Percentiles rank a stretch among this genome's conserved stretches.
Evolutionary conservation across 495 filamentous ascomycete species (phyloP).

Genomic region (Sabuloglossum arenarium): DNA sequence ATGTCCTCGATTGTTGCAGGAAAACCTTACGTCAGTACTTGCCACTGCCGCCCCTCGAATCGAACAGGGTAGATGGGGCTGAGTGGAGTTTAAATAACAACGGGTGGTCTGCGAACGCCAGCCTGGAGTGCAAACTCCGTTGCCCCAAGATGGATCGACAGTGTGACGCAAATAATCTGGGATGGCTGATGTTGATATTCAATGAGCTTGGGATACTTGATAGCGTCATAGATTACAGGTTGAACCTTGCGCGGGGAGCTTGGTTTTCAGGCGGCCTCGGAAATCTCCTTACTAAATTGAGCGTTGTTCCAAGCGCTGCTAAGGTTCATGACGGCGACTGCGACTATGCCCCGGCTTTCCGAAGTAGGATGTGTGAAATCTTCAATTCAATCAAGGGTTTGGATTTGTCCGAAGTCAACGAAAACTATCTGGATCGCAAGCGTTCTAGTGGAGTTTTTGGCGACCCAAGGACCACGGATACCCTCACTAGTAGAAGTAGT

Average conservation of each 20-base stretch:
- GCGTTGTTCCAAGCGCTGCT: conserved; percentile 16
- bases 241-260: background rate
- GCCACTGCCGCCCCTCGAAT: background rate
- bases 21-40: conserved; percentile 1
- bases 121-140: conserved; percentile 8
- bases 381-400: conserved; percentile 20
- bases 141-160: conserved; percentile 18
- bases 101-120: background rate
- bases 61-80: background rate
- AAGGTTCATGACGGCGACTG: conserved; percentile 17
- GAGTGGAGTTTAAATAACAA: conserved; percentile 3
- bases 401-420: conserved; percentile 16
- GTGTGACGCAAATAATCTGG: conserved; percentile 23
- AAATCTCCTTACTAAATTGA: conserved; percentile 15
- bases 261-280: conserved; percentile 12
- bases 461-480: background rate
- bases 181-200: conserved; percentile 21
- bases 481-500: background rate
- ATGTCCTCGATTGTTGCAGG: background rate
- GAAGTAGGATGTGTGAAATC: conserved; percentile 19
- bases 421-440: conserved; percentile 4
- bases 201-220: conserved; percentile 18
- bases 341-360: conserved; percentile 20
- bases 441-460: background rate
- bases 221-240: conserved; percentile 6